Base-by-base conservation (phyloP, 495 filamentous ascomycete genomes). In the Choiromyces venosus region DNA sequence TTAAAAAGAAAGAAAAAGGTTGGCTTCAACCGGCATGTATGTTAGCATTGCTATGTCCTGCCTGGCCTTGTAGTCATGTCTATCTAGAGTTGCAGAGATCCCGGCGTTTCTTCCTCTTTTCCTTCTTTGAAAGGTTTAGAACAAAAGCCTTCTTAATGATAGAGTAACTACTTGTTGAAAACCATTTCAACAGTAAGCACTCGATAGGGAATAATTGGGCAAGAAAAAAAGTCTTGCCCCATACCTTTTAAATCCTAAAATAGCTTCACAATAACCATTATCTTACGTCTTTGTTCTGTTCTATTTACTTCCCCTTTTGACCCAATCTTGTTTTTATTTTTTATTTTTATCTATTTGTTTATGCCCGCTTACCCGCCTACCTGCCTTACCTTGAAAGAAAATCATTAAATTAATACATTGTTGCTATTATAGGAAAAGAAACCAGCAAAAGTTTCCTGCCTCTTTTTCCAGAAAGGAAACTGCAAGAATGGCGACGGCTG, bases 401-500 rank as follows among this genome's bases (percentile, higher is more conserved):
- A 61, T 29, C 10, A 44, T 79, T 67, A 69, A 76, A 73, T 75
- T 73, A 44, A 73, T 67, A 65, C 19, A 70, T 71, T 73, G 46
- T 36, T 40, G 33, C 65, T 40, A 69, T 56, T 74, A 75, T 71
- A 80, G 78, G 77, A 80, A 38, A 80, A 80, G 64, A 80, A 80
- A 65, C 69, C 78, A 5, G 72, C 79, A 64, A 80, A 71, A 39
- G 75, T 77, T 66, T 65, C 78, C 35, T 80, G 79, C 52, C 69
- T 78, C 52, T 80, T 80, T 65, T 80, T 65, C 68, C 74, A 77
- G 37, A 80, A 80, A 39, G 79, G 79, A n/a, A 80, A 80, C 42
- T 80, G 79, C 69, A 80, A 80, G 66, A 80, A 80, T 40, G 79
- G 79, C 56, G 79, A 80, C 69, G 72, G 71, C 44, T 80, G 79